These are phyloP conservation scores for Pulveroboletus ravenelii DNA, from an alignment of 768 basidiomycete species.

Conservation along the genomic window DNA sequence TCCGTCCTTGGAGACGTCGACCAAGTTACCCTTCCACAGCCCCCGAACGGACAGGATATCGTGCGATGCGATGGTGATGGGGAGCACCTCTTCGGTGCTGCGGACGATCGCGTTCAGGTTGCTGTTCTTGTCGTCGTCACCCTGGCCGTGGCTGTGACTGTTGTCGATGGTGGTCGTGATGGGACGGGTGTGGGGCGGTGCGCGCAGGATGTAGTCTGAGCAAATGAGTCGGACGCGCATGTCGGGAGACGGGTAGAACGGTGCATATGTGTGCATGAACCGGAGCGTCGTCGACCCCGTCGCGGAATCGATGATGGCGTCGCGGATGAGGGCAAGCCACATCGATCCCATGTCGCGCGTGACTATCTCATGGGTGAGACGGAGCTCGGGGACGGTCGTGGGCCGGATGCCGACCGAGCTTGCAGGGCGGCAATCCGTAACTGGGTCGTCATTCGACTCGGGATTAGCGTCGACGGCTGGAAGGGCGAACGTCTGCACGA, in stretches of 20 bases:
- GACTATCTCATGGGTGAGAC: constrained; percentile 18
- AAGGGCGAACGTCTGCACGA: constrained; percentile 20
- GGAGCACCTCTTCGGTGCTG: constrained; percentile 2
- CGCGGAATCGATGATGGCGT: constrained; percentile 5
- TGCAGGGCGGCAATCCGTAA: background rate
- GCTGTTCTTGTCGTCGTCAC: background rate
- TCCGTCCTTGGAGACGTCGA: constrained; percentile 14
- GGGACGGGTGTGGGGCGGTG: background rate
- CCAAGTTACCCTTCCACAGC: constrained; percentile 10
- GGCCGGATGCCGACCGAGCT: background rate
- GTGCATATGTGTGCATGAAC: constrained; percentile 15
- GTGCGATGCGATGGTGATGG: constrained; percentile 8
- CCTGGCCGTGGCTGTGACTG: no score
- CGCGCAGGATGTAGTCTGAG: constrained; percentile 14
- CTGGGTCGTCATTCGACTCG: background rate
- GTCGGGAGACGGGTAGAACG: background rate
- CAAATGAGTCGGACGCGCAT: constrained; percentile 9
- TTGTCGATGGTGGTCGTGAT: background rate
- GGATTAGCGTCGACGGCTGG: constrained; percentile 6
- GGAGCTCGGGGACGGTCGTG: constrained; percentile 8
- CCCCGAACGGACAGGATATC: constrained; percentile 9
- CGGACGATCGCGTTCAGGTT: constrained; percentile 5
- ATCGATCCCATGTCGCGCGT: constrained; percentile 5
- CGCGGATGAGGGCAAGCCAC: constrained; percentile 14
- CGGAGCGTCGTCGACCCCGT: constrained; percentile 17